These are phyloP conservation scores for Ambrosia trifida DNA, from an alignment of 129 eudicot species.

Conservation along the genomic window DNA sequence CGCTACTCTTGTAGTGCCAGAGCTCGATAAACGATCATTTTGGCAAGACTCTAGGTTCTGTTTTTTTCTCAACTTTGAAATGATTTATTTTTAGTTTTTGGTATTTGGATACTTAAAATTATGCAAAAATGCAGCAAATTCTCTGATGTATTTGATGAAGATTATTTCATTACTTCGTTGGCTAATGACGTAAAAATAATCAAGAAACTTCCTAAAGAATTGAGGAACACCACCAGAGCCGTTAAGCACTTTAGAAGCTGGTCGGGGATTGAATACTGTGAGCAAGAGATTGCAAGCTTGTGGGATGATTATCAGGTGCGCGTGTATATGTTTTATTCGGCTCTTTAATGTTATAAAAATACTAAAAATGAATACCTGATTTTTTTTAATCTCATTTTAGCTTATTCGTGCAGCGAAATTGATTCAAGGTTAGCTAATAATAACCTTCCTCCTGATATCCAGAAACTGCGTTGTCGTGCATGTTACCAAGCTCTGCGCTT, in stretches of 20 bases:
- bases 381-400: constrained; percentile 36
- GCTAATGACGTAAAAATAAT: constrained; percentile 69
- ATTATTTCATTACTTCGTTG: constrained; percentile 71
- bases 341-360: not conserved
- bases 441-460: constrained; percentile 86
- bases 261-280: constrained; percentile 83
- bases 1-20: constrained; percentile 90
- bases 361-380: not conserved
- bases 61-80: not conserved
- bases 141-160: constrained; percentile 87
- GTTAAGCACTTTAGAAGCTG: constrained; percentile 92
- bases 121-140: constrained; percentile 71
- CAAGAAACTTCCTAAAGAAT: constrained; percentile 75
- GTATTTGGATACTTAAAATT: constrained; percentile 10
- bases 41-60: constrained; percentile 90
- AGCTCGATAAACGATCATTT: constrained; percentile 87
- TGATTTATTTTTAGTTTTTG: not conserved
- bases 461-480: constrained; percentile 90
- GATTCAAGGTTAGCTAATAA: constrained; percentile 97
- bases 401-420: constrained; percentile 90
- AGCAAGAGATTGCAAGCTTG: constrained; percentile 75
- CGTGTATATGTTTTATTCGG: not conserved
- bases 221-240: constrained; percentile 70
- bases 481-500: constrained; percentile 89
- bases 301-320: constrained; percentile 82